Evolutionary conservation across 192 early-diverging fungal species (phyloP).

Genomic region (Gaertneriomyces sp.): DNA sequence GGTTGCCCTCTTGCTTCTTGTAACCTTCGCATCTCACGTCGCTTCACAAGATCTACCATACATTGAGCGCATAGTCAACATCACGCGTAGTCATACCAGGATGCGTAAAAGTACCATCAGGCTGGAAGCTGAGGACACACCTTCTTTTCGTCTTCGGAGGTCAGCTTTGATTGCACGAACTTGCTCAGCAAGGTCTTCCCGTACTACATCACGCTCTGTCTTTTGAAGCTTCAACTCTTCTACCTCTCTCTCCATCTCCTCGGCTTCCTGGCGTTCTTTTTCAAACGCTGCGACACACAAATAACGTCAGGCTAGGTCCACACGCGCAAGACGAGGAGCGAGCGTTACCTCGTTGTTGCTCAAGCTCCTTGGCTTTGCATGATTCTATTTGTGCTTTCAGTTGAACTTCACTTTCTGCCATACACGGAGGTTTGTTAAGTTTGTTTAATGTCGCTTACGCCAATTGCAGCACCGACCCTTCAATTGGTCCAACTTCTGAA

Average conservation of each 20-base stretch:
- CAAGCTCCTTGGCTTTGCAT: conserved; percentile 20
- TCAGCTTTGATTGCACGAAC: conserved; percentile 43
- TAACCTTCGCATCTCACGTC: conserved; percentile 4
- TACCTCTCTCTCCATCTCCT: conserved; percentile 14
- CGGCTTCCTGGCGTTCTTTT: conserved; percentile 20
- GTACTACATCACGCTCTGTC: conserved; percentile 35
- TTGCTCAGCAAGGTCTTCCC: conserved; percentile 32
- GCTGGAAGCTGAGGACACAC: neutral
- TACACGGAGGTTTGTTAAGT: neutral
- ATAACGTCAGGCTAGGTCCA: neutral
- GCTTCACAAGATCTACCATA: conserved; percentile 2
- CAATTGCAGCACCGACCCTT: conserved; percentile 4
- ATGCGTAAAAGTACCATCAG: neutral
- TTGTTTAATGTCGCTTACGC: neutral
- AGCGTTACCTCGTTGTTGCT: conserved; percentile 15
- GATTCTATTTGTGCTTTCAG: conserved; percentile 12
- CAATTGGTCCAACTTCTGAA: conserved; percentile 3
- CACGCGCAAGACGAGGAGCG: neutral
- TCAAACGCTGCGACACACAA: conserved; percentile 2
- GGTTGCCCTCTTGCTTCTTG: conserved; percentile 53
- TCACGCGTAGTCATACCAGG: too few relatives aligned
- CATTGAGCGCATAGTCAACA: too few relatives aligned
- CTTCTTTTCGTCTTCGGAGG: conserved; percentile 48
- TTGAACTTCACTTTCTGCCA: conserved; percentile 3
- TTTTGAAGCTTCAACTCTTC: conserved; percentile 24